Percentiles rank a stretch among this genome's conserved stretches.
Conservation (phyloP, 2,329 filamentous ascomycete genomes). For the Emmonsia crescens region DNA sequence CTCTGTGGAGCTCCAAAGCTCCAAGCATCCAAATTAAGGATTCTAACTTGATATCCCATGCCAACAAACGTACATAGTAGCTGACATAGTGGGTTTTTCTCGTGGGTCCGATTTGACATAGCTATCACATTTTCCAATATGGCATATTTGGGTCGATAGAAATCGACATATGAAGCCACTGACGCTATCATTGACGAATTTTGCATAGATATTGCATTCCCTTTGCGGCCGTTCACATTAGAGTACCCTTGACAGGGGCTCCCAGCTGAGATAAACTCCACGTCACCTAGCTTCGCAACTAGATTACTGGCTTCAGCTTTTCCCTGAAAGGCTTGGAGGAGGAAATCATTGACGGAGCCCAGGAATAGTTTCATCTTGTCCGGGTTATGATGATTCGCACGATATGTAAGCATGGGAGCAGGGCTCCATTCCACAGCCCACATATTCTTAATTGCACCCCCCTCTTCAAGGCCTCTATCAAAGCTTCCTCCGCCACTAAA, state of each 20-base stretch:
- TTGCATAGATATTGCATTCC: constrained; percentile 46
- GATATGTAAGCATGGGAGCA: constrained; percentile 59
- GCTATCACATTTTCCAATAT: constrained; percentile 65
- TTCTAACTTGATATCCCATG: constrained; percentile 63
- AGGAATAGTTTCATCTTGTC: constrained; percentile 46
- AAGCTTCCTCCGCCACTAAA: constrained; percentile 73
- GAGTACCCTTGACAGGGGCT: constrained; percentile 74
- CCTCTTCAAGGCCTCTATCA: constrained; percentile 64
- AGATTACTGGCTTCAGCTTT: constrained; percentile 23
- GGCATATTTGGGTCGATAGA: constrained; percentile 64
- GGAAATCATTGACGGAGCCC: constrained; percentile 62
- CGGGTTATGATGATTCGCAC: constrained; percentile 48
- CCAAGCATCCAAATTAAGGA: constrained; percentile 60
- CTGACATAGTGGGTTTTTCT: constrained; percentile 59
- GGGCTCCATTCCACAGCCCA: constrained; percentile 58
- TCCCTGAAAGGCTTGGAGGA: constrained; percentile 46
- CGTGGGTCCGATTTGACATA: constrained; percentile 45
- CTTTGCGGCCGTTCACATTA: constrained; percentile 46
- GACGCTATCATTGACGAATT: constrained; percentile 71
- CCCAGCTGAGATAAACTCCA: constrained; percentile 61
- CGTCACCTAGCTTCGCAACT: constrained; percentile 50
- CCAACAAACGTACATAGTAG: constrained; percentile 62
- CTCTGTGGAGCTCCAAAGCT: constrained; percentile 55
- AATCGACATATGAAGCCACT: constrained; percentile 62
- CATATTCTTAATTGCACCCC: constrained; percentile 51